Conservation (phyloP, 2,329 filamentous ascomycete genomes). For the Scedosporium boydii region DNA sequence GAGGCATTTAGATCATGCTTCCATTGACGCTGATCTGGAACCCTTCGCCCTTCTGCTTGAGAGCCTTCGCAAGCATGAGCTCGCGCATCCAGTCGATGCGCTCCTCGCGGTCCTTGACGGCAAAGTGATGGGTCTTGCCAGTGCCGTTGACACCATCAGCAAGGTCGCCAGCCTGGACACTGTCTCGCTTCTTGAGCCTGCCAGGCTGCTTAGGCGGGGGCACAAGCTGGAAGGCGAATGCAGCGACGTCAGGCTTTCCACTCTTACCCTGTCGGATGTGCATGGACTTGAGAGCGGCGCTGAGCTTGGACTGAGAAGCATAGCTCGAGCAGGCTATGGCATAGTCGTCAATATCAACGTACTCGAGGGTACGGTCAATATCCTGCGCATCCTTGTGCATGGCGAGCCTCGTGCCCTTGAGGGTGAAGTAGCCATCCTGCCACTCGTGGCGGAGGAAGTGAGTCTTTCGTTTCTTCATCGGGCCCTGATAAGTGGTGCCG, state of each 20-base stretch:
- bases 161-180: slow-evolving; percentile 27
- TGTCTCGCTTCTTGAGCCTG: slow-evolving; percentile 44
- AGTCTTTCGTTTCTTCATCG: slow-evolving; percentile 91
- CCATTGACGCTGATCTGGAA: slow-evolving; percentile 78
- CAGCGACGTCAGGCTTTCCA: slow-evolving; percentile 46
- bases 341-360: slow-evolving; percentile 82
- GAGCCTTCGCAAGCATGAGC: slow-evolving; percentile 81
- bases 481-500: slow-evolving; percentile 65
- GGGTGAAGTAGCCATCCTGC: slow-evolving; percentile 84
- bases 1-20: slow-evolving; percentile 51
- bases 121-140: slow-evolving; percentile 87
- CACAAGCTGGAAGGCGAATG: slow-evolving; percentile 79
- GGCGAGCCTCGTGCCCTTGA: slow-evolving; percentile 64
- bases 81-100: slow-evolving; percentile 97
- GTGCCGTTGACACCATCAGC: slow-evolving; percentile 47
- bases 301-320: slow-evolving; percentile 69
- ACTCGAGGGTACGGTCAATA: slow-evolving; percentile 55
- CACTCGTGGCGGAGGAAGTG: slow-evolving; percentile 86
- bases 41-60: slow-evolving; percentile 74
- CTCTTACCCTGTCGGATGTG: slow-evolving; percentile 46
- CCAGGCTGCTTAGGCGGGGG: slow-evolving; percentile 53
- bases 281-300: slow-evolving; percentile 77
- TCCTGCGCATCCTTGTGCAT: slow-evolving; percentile 59
- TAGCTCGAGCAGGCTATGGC: slow-evolving; percentile 75
- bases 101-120: slow-evolving; percentile 77